Percentiles rank a stretch among this genome's conserved stretches.
Conservation (phyloP, 768 basidiomycete genomes). For the Boletus rubropictus region DNA sequence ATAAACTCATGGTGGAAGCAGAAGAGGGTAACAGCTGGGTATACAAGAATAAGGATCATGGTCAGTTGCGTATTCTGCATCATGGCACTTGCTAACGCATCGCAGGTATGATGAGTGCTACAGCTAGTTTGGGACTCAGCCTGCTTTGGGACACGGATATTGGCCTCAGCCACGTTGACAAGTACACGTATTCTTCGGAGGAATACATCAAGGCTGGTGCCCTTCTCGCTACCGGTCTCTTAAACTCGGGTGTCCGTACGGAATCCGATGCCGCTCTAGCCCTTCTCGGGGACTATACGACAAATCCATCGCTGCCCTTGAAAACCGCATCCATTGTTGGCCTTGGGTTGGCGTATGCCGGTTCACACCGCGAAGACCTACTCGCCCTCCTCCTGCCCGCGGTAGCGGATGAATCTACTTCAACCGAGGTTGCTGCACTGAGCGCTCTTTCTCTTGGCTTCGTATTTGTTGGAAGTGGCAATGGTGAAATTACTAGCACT, state of each 20-base stretch:
- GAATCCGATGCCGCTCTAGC: constrained; percentile 93
- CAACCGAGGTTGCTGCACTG: constrained; percentile 86
- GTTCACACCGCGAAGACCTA: constrained; percentile 87
- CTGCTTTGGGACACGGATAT: constrained; percentile 95
- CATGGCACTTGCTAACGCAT: constrained; percentile 1
- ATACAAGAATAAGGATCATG: constrained; percentile 99
- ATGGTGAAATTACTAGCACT: constrained; percentile 85
- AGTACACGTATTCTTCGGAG: constrained; percentile 93
- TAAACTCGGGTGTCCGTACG: constrained; percentile 83
- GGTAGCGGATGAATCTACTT: constrained; percentile 72
- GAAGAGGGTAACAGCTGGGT: constrained; percentile 98
- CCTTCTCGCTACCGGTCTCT: constrained; percentile 87
- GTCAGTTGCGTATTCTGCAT: constrained; percentile 35
- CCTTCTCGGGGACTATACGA: constrained; percentile 83
- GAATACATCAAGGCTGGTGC: constrained; percentile 99
- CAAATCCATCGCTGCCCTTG: constrained; percentile 77
- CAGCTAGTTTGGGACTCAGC: constrained; percentile 89
- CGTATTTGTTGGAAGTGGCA: constrained; percentile 91
- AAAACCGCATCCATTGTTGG: constrained; percentile 88
- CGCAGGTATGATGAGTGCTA: constrained; percentile 90
- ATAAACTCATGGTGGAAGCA: constrained; percentile 96
- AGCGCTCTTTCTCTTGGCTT: constrained; percentile 89
- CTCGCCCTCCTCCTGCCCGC: constrained; percentile 71
- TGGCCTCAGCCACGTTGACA: constrained; percentile 91
- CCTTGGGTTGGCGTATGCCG: constrained; percentile 89